Evolutionary conservation across 1,139 yeast species (phyloP).

Genomic region (Saccharomyces hybrid): DNA sequence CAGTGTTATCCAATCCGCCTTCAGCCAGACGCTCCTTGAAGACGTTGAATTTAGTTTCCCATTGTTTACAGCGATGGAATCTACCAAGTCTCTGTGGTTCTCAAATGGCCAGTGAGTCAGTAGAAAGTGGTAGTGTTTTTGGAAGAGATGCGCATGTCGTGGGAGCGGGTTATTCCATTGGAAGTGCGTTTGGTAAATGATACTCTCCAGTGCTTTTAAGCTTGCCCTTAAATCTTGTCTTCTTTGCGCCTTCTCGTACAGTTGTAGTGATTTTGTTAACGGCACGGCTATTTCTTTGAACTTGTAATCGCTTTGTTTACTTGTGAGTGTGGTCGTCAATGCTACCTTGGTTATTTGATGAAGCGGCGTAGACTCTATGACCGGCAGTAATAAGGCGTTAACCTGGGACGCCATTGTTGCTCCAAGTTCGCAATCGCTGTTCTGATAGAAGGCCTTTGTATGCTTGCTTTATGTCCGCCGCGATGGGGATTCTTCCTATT

Average conservation of each 20-base stretch:
- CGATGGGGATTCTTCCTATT: background rate
- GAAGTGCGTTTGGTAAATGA: slow-evolving; percentile 4
- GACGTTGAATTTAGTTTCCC: background rate
- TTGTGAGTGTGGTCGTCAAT: background rate
- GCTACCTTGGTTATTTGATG: background rate
- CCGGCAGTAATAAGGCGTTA: background rate
- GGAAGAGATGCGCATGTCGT: slow-evolving; percentile 7
- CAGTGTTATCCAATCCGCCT: background rate
- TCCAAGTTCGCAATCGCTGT: background rate
- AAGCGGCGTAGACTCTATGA: background rate
- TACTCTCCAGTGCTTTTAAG: slow-evolving; percentile 3
- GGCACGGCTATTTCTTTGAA: slow-evolving; percentile 1
- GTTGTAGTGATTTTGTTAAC: background rate
- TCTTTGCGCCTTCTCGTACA: background rate
- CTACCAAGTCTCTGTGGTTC: slow-evolving; percentile 2
- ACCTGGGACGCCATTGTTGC: background rate
- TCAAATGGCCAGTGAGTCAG: slow-evolving; percentile 10
- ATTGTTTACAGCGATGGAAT: background rate
- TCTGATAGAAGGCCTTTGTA: background rate
- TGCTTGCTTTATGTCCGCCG: background rate
- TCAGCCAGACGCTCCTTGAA: slow-evolving; percentile 2
- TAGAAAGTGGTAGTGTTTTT: slow-evolving; percentile 1
- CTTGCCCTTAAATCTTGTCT: background rate
- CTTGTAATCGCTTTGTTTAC: background rate
- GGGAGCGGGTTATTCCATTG: slow-evolving; percentile 5